Evolutionary conservation across 148 eudicot genomes (phyloP), one percentile per base, ranked within the genome.

Genomic region (Rheum nobile): DNA sequence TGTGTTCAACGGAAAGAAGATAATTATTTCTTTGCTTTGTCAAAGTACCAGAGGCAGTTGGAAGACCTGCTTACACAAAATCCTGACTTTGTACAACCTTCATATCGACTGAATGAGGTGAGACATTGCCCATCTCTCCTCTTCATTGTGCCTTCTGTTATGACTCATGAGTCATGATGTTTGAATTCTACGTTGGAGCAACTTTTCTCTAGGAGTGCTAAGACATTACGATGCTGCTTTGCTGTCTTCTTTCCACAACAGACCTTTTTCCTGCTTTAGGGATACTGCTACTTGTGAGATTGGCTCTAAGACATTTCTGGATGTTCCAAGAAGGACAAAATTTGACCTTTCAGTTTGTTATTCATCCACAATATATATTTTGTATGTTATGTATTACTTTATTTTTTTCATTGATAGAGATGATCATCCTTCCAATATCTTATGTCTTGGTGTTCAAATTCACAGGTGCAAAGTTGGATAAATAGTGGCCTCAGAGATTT

Each of bases 21-120:
- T 72, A 92, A 95, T 77, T 95, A 90, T 85, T 95, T 95, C 78
- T 95, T 95, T 83, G 91, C 99, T 61, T 78, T 95, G 34, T 95
- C 99, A 12, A 95, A 90, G 84, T 95, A 91, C 88, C 97, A 95
- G 79, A 86, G 86, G 71, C 80, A 76, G 59, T 75, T 95, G 77
- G 96, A 95, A 85, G 96, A 92, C 39, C 76, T 79, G 79, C 78
- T 95, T 71, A 41, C 54, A 50, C 77, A 85, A 72, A 83, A 92
- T 77, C 93, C 97, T 13, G 82, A 84, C 71, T 95, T 95, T 80
- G 96, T 95, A 61, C 96, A 95, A 81, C 97, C 99, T 61, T 80
- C 90, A 70, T 86, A 61, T 79, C 99, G 99, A 76, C 79, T 95
- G 70, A 78, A 95, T 81, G 99, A 95, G 96, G 99, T 90, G 74